Evolutionary conservation across 2,329 filamentous ascomycete genomes (phyloP), one percentile per base, ranked within the genome.

Genomic region (Aspergillus pseudonomiae): DNA sequence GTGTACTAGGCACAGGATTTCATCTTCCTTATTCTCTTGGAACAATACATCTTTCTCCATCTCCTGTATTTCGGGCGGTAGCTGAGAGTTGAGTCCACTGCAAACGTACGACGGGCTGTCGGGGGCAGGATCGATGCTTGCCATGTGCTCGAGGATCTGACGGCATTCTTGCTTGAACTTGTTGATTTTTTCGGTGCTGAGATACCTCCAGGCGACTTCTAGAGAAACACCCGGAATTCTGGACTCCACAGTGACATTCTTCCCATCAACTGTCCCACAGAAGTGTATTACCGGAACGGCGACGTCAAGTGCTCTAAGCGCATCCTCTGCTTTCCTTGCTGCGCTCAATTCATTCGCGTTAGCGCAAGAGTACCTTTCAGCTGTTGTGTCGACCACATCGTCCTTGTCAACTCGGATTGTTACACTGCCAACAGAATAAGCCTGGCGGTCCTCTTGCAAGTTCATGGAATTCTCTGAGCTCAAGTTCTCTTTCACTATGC

Each of bases 171-270:
- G 64, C 55, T 79, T 80, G 57, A 79, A 68, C 26, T 50, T 59
- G 19, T 71, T 63, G 28, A 78, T 75, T 62, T 80, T 73, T 21
- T 72, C 68, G 10, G 61, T n/a, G 24, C 68, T 72, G 26, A 80
- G 72, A 59, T 78, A 75, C 26, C 69, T 75, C 75, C 74, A 80
- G n/a, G 72, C 77, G 50, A 75, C 70, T 48, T 79, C 75, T 34
- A 80, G 67, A 16, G 78, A 75, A 55, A 79, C 75, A 5, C 78
- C 78, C 4, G 78, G 76, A 26, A 80, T 76, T 50, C 78, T 71
- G 16, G 77, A 77, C 66, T 79, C 77, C 48, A 79, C 72, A 9
- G 78, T 75, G 46, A 79, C 71, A 62, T 80, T 79, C 58, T 74
- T 78, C 48, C 72, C 77, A 30, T 77, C 73, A 52, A 80, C 69